These are phyloP conservation scores for Sporothrix luriei DNA, from an alignment of 2,329 filamentous ascomycete genomes.

Conservation along the genomic window DNA sequence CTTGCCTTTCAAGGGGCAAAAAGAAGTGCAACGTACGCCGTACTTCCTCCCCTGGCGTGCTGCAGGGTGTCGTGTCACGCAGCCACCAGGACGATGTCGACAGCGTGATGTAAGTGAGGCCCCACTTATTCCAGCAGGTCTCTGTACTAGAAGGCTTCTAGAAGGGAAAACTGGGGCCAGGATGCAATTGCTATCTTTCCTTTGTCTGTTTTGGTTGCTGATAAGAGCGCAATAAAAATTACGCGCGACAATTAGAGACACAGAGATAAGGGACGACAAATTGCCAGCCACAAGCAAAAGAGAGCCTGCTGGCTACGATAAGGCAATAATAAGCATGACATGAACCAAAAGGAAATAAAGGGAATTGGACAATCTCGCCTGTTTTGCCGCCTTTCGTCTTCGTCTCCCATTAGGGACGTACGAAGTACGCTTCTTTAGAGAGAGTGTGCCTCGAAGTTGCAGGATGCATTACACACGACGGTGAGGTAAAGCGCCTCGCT, in stretches of 20 bases:
- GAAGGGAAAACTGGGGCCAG: slow-evolving; percentile 27
- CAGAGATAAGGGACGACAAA: slow-evolving; percentile 13
- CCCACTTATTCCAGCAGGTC: slow-evolving; percentile 13
- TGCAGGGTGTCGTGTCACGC: not conserved
- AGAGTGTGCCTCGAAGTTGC: slow-evolving; percentile 1
- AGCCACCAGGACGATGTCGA: not conserved
- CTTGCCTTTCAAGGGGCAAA: not conserved
- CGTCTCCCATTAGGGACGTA: no score
- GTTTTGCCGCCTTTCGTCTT: not conserved
- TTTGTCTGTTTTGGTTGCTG: slow-evolving; percentile 21
- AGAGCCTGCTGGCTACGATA: slow-evolving; percentile 4
- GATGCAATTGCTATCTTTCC: slow-evolving; percentile 11
- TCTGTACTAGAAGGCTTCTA: slow-evolving; percentile 33
- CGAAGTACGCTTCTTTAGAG: not conserved
- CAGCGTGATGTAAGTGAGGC: not conserved
- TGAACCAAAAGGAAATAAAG: not conserved
- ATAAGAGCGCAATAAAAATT: slow-evolving; percentile 28
- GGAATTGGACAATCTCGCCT: slow-evolving; percentile 14
- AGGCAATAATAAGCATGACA: not conserved
- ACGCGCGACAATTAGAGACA: slow-evolving; percentile 23
- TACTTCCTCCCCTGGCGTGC: slow-evolving; percentile 18
- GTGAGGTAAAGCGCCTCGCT: slow-evolving; percentile 14
- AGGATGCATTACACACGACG: slow-evolving; percentile 13
- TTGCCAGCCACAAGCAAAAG: not conserved
- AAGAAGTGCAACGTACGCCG: not conserved